phyloP scores from a whole-genome alignment of 116 monocot genomes.

The Cymodocea nodosa region DNA sequence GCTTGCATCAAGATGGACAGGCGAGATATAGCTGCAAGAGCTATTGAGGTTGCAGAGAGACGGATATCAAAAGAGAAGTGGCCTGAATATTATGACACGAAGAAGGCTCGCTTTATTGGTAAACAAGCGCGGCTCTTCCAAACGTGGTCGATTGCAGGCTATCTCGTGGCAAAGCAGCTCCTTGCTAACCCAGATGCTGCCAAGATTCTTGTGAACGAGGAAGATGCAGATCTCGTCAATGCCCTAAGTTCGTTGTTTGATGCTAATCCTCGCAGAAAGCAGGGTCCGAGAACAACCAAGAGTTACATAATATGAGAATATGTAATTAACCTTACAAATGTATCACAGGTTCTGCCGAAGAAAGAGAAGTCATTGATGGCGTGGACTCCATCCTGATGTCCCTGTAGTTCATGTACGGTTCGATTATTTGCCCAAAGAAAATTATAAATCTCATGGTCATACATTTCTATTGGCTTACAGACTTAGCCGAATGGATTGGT shows the following conservation, averaged over 20 bases:
- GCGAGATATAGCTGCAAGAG: conserved; percentile 79
- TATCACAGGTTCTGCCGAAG: no score
- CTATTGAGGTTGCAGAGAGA: conserved; percentile 76
- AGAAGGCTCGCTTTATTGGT: conserved; percentile 73
- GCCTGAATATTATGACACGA: conserved; percentile 98
- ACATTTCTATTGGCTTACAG: no score
- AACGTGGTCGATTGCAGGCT: conserved; percentile 98
- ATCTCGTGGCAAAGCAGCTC: conserved; percentile 81
- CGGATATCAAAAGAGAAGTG: conserved; percentile 66
- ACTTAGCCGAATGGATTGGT: no score
- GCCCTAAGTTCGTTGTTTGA: conserved; percentile 59
- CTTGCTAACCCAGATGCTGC: conserved; percentile 76
- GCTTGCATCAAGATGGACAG: conserved; percentile 98
- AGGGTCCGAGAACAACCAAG: conserved; percentile 49
- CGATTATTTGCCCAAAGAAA: no score
- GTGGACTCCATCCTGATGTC: no score
- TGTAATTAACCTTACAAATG: background rate
- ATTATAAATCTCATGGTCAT: no score
- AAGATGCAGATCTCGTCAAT: conserved; percentile 77
- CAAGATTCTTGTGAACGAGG: conserved; percentile 70
- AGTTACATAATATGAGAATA: conserved; percentile 60
- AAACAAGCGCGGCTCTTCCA: conserved; percentile 84
- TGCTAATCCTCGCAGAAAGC: conserved; percentile 42
- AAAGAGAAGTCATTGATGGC: no score
- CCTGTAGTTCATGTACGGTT: no score